phyloP scores from a whole-genome alignment of 2,329 filamentous ascomycete genomes.

The Stromatinia cepivora region DNA sequence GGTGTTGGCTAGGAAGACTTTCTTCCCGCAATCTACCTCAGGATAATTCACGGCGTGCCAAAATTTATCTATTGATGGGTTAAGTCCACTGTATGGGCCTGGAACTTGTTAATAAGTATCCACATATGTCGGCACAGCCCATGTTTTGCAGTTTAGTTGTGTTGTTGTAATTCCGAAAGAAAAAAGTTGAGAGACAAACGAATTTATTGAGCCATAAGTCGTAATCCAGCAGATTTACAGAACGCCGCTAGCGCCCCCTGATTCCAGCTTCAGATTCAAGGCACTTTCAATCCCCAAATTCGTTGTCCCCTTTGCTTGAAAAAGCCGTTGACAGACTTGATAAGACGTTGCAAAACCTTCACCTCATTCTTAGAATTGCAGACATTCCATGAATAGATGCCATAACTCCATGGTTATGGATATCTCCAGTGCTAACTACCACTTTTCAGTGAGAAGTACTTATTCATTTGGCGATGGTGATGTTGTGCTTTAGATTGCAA shows the following conservation, averaged over 20 bases:
- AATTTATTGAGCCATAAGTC: background rate
- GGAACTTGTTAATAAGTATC: too few relatives aligned
- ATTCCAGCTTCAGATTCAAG: background rate
- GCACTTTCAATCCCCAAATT: background rate
- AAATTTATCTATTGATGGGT: too few relatives aligned
- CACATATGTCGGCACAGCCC: constrained; percentile 38
- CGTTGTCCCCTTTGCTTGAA: background rate
- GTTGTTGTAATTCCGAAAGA: background rate
- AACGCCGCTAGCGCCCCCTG: background rate
- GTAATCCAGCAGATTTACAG: background rate
- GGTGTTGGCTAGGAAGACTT: too few relatives aligned
- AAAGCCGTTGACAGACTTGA: background rate
- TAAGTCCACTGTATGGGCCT: too few relatives aligned
- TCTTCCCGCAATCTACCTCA: too few relatives aligned
- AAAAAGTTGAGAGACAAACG: background rate
- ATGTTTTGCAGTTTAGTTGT: constrained; percentile 35
- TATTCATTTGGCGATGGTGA: background rate
- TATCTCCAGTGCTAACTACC: background rate
- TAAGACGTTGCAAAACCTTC: background rate
- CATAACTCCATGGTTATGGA: too few relatives aligned
- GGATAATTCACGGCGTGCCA: too few relatives aligned
- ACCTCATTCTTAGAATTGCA: background rate
- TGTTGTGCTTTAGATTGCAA: constrained; percentile 30
- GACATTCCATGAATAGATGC: too few relatives aligned
- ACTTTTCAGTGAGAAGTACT: background rate